phyloP scores from a whole-genome alignment of 176 grass and related monocot species.

The Elaeis guineensis region DNA sequence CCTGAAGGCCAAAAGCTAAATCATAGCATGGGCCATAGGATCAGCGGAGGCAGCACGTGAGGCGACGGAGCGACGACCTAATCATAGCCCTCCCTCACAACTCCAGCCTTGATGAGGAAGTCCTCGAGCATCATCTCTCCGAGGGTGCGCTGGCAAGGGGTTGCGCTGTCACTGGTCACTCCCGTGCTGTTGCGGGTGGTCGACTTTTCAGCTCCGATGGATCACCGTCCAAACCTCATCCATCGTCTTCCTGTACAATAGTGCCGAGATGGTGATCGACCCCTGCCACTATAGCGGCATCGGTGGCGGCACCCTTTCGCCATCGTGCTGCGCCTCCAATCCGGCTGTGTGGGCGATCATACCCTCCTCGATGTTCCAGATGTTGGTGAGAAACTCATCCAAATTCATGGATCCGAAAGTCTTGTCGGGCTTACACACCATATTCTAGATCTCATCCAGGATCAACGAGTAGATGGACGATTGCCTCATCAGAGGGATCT shows the following conservation, averaged over 20 bases:
- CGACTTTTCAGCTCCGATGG: conserved; percentile 13
- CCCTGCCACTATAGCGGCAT: conserved; percentile 40
- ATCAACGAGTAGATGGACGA: conserved; percentile 67
- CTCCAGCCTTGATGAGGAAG: conserved; percentile 72
- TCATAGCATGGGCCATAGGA: too few relatives aligned
- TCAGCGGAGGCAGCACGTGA: background rate
- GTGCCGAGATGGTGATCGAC: conserved; percentile 46
- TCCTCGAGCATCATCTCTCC: conserved; percentile 92
- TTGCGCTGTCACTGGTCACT: background rate
- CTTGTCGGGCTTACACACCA: conserved; percentile 58
- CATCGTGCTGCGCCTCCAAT: background rate
- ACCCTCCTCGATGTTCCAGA: conserved; percentile 89
- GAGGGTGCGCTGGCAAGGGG: conserved; percentile 44
- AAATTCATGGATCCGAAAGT: conserved; percentile 97
- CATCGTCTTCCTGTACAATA: conserved; percentile 67
- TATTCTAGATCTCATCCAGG: conserved; percentile 71
- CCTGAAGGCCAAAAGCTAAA: too few relatives aligned
- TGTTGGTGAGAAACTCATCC: conserved; percentile 93
- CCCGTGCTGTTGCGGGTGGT: conserved; percentile 17
- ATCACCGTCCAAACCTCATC: conserved; percentile 95
- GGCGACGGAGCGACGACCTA: too few relatives aligned
- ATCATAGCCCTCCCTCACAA: conserved; percentile 36
- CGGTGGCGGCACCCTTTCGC: background rate
- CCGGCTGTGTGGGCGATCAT: conserved; percentile 13
- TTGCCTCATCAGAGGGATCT: conserved; percentile 30